Conservation (phyloP, 2,329 filamentous ascomycete species). For the Cercospora brassicicola region DNA sequence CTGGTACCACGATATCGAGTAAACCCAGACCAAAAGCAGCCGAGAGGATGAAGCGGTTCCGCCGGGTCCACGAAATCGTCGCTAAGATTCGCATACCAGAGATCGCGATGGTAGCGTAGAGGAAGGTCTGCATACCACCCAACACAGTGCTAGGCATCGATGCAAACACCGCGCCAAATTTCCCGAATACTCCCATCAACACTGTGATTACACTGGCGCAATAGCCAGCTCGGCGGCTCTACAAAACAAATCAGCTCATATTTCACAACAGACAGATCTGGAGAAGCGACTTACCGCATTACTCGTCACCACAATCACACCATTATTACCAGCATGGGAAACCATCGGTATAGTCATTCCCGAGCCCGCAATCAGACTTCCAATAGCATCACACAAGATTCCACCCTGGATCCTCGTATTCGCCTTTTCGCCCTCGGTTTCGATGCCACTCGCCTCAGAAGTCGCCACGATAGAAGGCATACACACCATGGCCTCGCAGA, state of each 20-base stretch:
- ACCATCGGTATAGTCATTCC: conserved; percentile 27
- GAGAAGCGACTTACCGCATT: conserved; percentile 22
- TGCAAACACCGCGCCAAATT: conserved; percentile 26
- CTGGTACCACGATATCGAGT: conserved; percentile 24
- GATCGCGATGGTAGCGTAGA: conserved; percentile 73
- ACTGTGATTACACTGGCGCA: conserved; percentile 23
- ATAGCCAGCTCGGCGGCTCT: conserved; percentile 27
- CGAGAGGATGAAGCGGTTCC: conserved; percentile 72
- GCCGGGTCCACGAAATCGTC: conserved; percentile 67
- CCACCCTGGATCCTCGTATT: conserved; percentile 29
- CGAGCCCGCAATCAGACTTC: conserved; percentile 21
- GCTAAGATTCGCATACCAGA: conserved; percentile 73
- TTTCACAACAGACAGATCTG: too few species aligned
- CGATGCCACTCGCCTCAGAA: conserved; percentile 20
- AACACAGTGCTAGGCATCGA: conserved; percentile 31
- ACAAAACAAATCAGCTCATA: background rate
- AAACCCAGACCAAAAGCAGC: conserved; percentile 25
- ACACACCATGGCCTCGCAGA: conserved; percentile 27
- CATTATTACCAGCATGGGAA: conserved; percentile 26
- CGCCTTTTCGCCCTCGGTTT: conserved; percentile 22
- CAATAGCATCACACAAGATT: conserved; percentile 24
- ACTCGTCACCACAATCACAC: conserved; percentile 26
- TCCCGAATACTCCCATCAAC: conserved; percentile 25
- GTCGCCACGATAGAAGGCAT: conserved; percentile 28
- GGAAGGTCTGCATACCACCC: conserved; percentile 65